Base-by-base conservation (phyloP, 1,139 yeast genomes). In the Yamadazyma conglobata region DNA sequence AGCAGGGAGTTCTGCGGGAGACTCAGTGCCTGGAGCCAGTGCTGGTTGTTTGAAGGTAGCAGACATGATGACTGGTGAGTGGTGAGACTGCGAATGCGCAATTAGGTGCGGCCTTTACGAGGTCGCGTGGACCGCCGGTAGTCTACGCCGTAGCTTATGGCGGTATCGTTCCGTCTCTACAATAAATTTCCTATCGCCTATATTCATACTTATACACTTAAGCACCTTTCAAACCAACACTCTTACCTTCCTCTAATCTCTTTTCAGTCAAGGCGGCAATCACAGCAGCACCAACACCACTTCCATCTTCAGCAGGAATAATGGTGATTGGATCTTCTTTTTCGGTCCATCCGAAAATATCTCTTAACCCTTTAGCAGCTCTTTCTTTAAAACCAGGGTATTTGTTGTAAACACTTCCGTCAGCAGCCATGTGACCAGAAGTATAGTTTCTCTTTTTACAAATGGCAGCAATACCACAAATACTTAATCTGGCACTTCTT, bases 281-380 rank as follows among this genome's bases (percentile, higher is more conserved):
- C 47, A 91, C 75, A 30, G 97, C 98, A 33, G 97, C 97, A 52
- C 97, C 97, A 25, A 85, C 97, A 64, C 97, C 98, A 33, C 94
- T 81, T 47, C 98, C 98, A 65, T 91, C 98, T 64, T 89, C 96
- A 42, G 98, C 97, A 34, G 89, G 83, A 24, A 84, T 85, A 49
- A 89, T 75, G 42, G 69, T 61, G 52, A 91, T 77, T 43, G 96
- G 96, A 42, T 79, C 77, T 43, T 79, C 77, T 33, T 62, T 60
- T 28, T 55, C 52, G 24, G 71, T 68, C 96, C 96, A 89, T 45
- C 73, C 91, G 56, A 88, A 86, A 46, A 91, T 85, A 54, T 88
- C 97, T 59, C 82, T 79, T 54, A 91, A 74, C 35, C 87, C 96
- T 54, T 75, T 72, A 31, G 94, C 94, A 24, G 95, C 95, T 56